These are phyloP conservation scores for Pleurotus giganteus DNA, from an alignment of 768 basidiomycete species.

Conservation along the genomic window DNA sequence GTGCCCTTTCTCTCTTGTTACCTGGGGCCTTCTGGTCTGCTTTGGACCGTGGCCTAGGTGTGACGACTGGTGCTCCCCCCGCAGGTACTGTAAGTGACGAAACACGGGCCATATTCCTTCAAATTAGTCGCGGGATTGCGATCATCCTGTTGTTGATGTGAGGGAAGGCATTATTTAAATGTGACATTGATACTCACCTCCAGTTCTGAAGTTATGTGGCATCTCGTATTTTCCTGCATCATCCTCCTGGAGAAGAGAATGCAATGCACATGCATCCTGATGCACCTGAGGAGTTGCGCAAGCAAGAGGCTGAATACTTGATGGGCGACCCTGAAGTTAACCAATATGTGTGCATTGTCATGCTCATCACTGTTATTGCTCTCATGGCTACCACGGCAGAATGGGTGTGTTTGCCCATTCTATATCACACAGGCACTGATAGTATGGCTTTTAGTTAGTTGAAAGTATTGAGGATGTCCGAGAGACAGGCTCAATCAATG, in stretches of 20 bases:
- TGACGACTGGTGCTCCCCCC: slow-evolving; percentile 13
- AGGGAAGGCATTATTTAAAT: slow-evolving; percentile 12
- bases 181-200: background rate
- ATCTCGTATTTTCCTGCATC: slow-evolving; percentile 68
- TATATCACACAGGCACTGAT: background rate
- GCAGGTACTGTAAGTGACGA: slow-evolving; percentile 36
- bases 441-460: slow-evolving; percentile 56
- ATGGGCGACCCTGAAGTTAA: slow-evolving; percentile 53
- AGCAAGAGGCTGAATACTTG: slow-evolving; percentile 34
- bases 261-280: slow-evolving; percentile 37
- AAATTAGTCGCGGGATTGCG: slow-evolving; percentile 65
- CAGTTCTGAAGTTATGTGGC: slow-evolving; percentile 48
- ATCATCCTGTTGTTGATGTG: slow-evolving; percentile 62
- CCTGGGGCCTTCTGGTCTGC: slow-evolving; percentile 71
- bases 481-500: slow-evolving; percentile 35
- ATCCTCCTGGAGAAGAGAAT: slow-evolving; percentile 64
- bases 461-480: slow-evolving; percentile 60
- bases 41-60: slow-evolving; percentile 33
- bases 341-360: slow-evolving; percentile 57
- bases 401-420: slow-evolving; percentile 44
- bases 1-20: slow-evolving; percentile 60
- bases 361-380: slow-evolving; percentile 51
- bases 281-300: slow-evolving; percentile 42
- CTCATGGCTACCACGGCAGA: slow-evolving; percentile 71
- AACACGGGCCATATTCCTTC: slow-evolving; percentile 46